Evolutionary conservation across 2,329 filamentous ascomycete species (phyloP).

Genomic region (Pseudocercospora fuligena): DNA sequence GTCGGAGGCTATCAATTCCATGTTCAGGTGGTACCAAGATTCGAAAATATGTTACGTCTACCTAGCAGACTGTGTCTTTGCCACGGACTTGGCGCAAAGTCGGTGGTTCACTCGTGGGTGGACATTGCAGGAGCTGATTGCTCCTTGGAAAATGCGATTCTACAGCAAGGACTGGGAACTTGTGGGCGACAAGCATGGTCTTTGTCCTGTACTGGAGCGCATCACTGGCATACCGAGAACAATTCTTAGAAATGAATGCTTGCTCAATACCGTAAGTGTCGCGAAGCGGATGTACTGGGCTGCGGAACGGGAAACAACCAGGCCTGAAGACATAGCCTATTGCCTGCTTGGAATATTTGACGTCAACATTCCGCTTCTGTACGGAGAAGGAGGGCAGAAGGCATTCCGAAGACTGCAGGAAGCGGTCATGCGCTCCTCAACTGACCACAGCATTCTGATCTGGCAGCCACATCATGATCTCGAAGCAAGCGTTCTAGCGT

Average conservation of each 20-base stretch:
- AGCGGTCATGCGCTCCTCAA: conserved; percentile 23
- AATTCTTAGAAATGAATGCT: conserved; percentile 3
- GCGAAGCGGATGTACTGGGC: conserved; percentile 25
- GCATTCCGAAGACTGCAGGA: conserved; percentile 27
- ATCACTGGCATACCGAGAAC: conserved; percentile 37
- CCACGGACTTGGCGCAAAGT: background rate
- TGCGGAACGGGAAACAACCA: conserved; percentile 15
- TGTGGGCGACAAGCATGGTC: conserved; percentile 17
- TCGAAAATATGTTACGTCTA: conserved; percentile 42
- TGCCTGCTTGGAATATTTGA: conserved; percentile 28
- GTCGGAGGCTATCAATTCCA: too few relatives aligned
- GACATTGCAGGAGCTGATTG: conserved; percentile 31
- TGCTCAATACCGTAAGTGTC: conserved; percentile 8
- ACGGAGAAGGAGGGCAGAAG: conserved; percentile 24
- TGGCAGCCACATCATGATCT: conserved; percentile 12
- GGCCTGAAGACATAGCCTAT: conserved; percentile 27
- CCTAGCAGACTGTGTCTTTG: conserved; percentile 15
- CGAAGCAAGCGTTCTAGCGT: background rate
- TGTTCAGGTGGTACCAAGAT: conserved; percentile 39
- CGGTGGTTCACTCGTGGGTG: conserved; percentile 23
- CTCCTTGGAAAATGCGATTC: conserved; percentile 15
- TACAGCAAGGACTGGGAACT: conserved; percentile 10
- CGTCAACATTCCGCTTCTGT: conserved; percentile 28
- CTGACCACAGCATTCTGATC: conserved; percentile 19
- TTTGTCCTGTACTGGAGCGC: conserved; percentile 24